Evolutionary conservation across 768 basidiomycete genomes (phyloP).

Genomic region (Auriculariales sp.): DNA sequence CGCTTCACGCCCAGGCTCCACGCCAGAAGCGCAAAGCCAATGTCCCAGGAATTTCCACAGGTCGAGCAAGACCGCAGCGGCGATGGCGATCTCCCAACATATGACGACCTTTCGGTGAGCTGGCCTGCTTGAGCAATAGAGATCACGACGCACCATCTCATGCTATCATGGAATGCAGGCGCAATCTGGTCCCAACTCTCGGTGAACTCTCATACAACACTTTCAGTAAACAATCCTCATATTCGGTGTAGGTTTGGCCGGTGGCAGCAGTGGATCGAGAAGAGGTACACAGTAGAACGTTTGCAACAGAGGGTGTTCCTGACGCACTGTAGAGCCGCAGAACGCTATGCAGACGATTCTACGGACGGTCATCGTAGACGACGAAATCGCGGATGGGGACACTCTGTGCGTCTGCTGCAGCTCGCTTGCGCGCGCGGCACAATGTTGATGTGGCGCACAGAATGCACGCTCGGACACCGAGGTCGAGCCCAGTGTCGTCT

Average conservation of each 20-base stretch:
- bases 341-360: constrained; percentile 55
- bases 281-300: constrained; percentile 36
- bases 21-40: too few relatives aligned
- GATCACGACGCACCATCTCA: too few relatives aligned
- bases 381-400: constrained; percentile 51
- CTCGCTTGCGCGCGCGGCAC: too few relatives aligned
- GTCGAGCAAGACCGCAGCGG: constrained; percentile 26
- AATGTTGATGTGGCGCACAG: too few relatives aligned
- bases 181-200: too few relatives aligned
- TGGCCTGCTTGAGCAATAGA: too few relatives aligned
- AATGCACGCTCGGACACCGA: too few relatives aligned
- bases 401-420: neutral
- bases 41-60: neutral
- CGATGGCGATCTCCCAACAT: constrained; percentile 54
- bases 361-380: constrained; percentile 42
- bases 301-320: neutral
- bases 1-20: neutral
- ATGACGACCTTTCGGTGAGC: constrained; percentile 43
- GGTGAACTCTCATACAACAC: constrained; percentile 6
- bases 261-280: constrained; percentile 83
- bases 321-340: constrained; percentile 48
- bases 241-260: constrained; percentile 52
- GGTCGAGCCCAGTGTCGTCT: too few relatives aligned
- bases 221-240: neutral
- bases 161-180: too few relatives aligned